phyloP scores from a whole-genome alignment of 768 basidiomycete genomes.

The Leucocoprinus birnbaumii region DNA sequence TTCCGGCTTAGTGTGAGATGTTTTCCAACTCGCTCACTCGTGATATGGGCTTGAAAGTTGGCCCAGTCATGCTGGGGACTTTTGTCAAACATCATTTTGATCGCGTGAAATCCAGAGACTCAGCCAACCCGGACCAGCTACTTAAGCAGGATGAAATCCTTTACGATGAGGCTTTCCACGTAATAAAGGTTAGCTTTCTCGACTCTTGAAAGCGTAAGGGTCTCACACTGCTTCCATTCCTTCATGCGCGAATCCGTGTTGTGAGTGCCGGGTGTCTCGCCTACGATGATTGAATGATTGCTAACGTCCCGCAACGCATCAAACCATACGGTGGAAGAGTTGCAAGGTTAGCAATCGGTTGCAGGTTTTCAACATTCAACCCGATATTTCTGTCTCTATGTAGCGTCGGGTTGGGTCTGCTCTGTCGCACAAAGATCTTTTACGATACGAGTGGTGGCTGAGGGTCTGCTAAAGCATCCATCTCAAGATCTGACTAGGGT shows the following conservation, averaged over 20 bases:
- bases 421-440: too few relatives aligned
- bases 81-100: slow-evolving; percentile 87
- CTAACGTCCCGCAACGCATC: not conserved
- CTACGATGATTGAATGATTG: not conserved
- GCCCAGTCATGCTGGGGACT: slow-evolving; percentile 70
- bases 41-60: slow-evolving; percentile 61
- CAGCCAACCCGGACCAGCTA: slow-evolving; percentile 38
- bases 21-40: slow-evolving; percentile 55
- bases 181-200: slow-evolving; percentile 55
- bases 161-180: slow-evolving; percentile 77
- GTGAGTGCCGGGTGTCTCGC: slow-evolving; percentile 37
- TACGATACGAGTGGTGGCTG: too few relatives aligned
- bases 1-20: slow-evolving; percentile 17
- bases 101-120: slow-evolving; percentile 40
- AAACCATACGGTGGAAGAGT: slow-evolving; percentile 79
- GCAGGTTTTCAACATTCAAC: too few relatives aligned
- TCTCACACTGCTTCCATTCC: slow-evolving; percentile 37
- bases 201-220: not conserved
- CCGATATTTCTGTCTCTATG: too few relatives aligned
- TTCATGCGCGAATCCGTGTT: slow-evolving; percentile 72
- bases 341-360: slow-evolving; percentile 47
- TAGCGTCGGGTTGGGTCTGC: too few relatives aligned
- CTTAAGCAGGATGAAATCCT: slow-evolving; percentile 73
- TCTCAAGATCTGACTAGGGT: too few relatives aligned
- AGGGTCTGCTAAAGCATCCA: too few relatives aligned